Evolutionary conservation across 768 basidiomycete genomes (phyloP), one percentile per base, ranked within the genome.

Genomic region (Hirschioporus abietinus): DNA sequence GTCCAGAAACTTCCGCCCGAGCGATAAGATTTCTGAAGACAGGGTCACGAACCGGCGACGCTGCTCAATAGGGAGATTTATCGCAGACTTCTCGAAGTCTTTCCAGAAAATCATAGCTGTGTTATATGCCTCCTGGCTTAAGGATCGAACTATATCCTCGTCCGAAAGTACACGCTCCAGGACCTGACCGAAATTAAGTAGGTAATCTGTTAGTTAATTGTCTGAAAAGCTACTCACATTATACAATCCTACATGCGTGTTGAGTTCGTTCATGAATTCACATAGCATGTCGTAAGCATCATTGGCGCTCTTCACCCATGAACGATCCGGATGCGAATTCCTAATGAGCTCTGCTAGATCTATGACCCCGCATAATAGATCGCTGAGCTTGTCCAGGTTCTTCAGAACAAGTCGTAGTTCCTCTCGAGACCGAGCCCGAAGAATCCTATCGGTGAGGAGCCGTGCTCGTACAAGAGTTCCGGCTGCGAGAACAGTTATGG

Each of bases 51-150:
- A 98, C 68, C 85, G 88, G 36, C 86, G 81, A 57, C 97, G 86
- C 71, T 94, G 83, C 10, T 81, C 82, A 0, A 89, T 85, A 10
- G 94, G 90, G 15, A 99, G 83, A 74, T 96, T 85, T 69, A 99
- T 96, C 9, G 94, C 96, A 17, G 96, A 99, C 76, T 95, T 95
- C 74, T 97, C 93, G 77, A 99, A 99, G 81, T 99, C 97, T 61
- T 91, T 85, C 85, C 94, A 90, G 78, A 99, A 99, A 68, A 96
- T 96, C 25, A 92, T 82, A 30, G 97, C 95, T 7, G 96, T 95
- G 70, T 90, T 87, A 65, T 86, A 79, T n/a, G 90, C 93, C 73
- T 94, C 93, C 15, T 84, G 85, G 63, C 83, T 84, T 64, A 93
- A 83, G 0, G 86, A 86, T 63, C 83, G 80, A 34, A 89, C 84